A percentile compares a stretch with the other conserved stretches of the same genome.
These are phyloP conservation scores for Cystoisospora suis DNA, from an alignment of 169 alveolate species.

Conservation along the genomic window DNA sequence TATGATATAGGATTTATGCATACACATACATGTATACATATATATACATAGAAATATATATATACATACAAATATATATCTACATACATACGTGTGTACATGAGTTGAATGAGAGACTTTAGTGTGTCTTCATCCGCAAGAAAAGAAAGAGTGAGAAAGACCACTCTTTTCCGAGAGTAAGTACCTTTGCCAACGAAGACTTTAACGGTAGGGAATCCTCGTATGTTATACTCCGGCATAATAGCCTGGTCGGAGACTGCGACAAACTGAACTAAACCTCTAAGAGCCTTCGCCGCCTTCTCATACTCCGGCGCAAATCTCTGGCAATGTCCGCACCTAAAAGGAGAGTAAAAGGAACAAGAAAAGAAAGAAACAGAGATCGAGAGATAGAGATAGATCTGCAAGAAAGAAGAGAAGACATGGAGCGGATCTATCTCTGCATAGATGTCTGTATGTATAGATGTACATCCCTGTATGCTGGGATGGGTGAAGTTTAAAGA, in stretches of 20 bases:
- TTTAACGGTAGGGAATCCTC: conserved; percentile 91
- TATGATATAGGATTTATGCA: neutral
- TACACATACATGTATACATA: neutral
- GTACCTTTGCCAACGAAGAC: conserved; percentile 72
- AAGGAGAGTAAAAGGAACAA: neutral
- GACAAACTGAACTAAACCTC: conserved; percentile 60
- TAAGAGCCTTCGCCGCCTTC: conserved; percentile 67
- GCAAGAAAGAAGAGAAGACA: too few species aligned
- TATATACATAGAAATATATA: too few species aligned
- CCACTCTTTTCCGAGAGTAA: too few species aligned
- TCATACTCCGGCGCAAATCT: conserved; percentile 79
- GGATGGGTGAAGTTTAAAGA: neutral
- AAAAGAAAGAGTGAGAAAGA: too few species aligned
- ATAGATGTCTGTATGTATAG: neutral
- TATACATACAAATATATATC: neutral
- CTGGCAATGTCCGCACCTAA: conserved; percentile 72
- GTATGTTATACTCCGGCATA: conserved; percentile 75
- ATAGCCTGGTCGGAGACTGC: conserved; percentile 76
- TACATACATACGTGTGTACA: neutral
- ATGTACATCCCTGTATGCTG: neutral
- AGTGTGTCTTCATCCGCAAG: neutral
- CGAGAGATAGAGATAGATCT: too few species aligned
- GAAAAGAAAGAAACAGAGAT: neutral
- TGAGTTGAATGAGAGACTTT: neutral
- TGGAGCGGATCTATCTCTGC: too few species aligned